Conservation (phyloP, 306 rosid genomes). For the Luffa acutangula region DNA sequence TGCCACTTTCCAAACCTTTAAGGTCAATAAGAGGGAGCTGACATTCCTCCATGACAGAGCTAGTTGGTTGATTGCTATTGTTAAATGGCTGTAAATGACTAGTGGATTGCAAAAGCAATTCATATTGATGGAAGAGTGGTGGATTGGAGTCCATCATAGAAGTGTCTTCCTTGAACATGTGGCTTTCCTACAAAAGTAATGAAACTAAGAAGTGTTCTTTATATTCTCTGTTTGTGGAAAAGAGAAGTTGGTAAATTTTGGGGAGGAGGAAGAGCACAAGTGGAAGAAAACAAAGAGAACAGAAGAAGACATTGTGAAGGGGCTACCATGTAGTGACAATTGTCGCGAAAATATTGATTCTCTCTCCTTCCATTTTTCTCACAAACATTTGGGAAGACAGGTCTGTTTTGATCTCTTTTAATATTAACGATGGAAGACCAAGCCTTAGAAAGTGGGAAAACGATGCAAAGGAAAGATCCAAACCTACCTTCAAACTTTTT, state of each 20-base stretch:
- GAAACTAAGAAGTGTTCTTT: slow-evolving; percentile 28
- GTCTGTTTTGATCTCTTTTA: slow-evolving; percentile 11
- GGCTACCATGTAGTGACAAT: slow-evolving; percentile 37
- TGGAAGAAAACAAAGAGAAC: slow-evolving; percentile 16
- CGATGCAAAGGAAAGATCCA: slow-evolving; percentile 34
- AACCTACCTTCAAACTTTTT: slow-evolving; percentile 36
- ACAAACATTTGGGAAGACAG: slow-evolving; percentile 17
- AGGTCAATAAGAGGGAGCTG: slow-evolving; percentile 77
- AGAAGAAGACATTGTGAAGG: neutral
- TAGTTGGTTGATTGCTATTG: slow-evolving; percentile 5
- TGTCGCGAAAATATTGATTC: slow-evolving; percentile 35
- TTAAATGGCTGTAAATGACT: slow-evolving; percentile 14
- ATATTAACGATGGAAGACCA: neutral
- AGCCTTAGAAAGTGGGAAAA: slow-evolving; percentile 20
- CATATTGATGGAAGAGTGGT: slow-evolving; percentile 56
- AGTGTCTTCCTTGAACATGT: neutral
- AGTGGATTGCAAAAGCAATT: slow-evolving; percentile 27
- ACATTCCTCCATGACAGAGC: slow-evolving; percentile 38
- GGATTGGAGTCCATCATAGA: slow-evolving; percentile 35
- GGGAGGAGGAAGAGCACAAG: slow-evolving; percentile 32
- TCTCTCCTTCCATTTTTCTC: slow-evolving; percentile 13
- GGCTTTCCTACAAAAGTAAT: slow-evolving; percentile 19
- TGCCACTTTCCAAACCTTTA: slow-evolving; percentile 32
- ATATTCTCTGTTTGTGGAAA: slow-evolving; percentile 21
- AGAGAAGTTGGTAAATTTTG: neutral